Conservation (phyloP, 495 filamentous ascomycete genomes). For the Hypomontagnella submonticulosa region DNA sequence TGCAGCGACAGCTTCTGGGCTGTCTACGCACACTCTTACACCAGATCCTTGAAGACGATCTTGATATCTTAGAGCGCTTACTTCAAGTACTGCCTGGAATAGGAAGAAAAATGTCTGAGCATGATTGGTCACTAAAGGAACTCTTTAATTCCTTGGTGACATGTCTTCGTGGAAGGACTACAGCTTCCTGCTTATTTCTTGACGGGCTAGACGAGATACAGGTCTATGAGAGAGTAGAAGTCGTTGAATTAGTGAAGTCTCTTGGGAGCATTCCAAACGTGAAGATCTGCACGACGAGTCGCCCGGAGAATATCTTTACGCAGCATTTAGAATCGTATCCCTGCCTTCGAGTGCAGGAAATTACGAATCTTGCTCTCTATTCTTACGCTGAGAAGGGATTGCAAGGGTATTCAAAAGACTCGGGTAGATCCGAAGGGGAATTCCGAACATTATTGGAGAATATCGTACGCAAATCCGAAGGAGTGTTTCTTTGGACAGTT, state of each 20-base stretch:
- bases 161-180: background rate
- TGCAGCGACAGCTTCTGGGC: conserved; percentile 16
- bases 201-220: conserved; percentile 24
- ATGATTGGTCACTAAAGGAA: conserved; percentile 13
- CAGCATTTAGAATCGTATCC: background rate
- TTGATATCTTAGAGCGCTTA: background rate
- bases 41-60: conserved; percentile 11
- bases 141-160: background rate
- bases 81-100: background rate
- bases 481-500: conserved; percentile 23
- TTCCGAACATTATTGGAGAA: background rate
- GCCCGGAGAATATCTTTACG: conserved; percentile 6
- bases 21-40: conserved; percentile 19
- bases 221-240: background rate
- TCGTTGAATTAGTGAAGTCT: conserved; percentile 2
- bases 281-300: conserved; percentile 10
- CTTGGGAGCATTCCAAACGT: background rate
- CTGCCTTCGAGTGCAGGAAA: conserved; percentile 6
- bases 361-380: background rate
- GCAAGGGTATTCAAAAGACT: background rate
- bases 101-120: conserved; percentile 3
- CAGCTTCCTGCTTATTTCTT: conserved; percentile 8
- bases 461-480: conserved; percentile 14
- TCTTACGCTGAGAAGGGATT: background rate
- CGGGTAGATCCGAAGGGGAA: background rate